phyloP scores from a whole-genome alignment of 2,329 filamentous ascomycete genomes.

The Aspergillus brasiliensis region DNA sequence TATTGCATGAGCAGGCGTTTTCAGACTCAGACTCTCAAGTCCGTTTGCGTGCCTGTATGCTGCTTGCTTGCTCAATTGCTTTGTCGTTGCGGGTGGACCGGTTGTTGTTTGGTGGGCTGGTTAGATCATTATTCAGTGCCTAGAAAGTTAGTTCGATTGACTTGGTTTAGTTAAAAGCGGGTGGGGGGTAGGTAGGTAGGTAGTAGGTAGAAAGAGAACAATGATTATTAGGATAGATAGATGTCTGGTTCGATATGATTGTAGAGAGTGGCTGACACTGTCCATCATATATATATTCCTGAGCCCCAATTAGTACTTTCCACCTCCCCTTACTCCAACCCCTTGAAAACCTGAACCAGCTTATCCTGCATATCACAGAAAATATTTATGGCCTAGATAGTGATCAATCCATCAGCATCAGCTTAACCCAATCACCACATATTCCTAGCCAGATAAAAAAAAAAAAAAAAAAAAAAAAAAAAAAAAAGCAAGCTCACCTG shows the following conservation, averaged over 20 bases:
- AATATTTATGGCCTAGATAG: slow-evolving; percentile 20
- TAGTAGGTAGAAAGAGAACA: slow-evolving; percentile 2
- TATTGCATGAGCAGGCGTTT: slow-evolving; percentile 25
- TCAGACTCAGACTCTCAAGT: neutral
- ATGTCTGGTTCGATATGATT: neutral
- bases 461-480: neutral
- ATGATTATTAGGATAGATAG: neutral
- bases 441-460: neutral
- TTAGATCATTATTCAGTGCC: neutral
- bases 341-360: slow-evolving; percentile 6
- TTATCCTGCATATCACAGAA: slow-evolving; percentile 23
- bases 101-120: neutral
- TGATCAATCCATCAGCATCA: neutral
- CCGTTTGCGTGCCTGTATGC: neutral
- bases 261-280: too few relatives aligned
- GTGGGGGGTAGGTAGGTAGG: neutral
- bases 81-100: neutral
- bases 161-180: too few relatives aligned
- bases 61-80: neutral
- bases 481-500: slow-evolving; percentile 33
- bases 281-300: too few relatives aligned
- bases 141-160: too few relatives aligned
- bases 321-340: neutral
- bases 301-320: too few relatives aligned
- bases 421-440: neutral